Evolutionary conservation across 2,329 filamentous ascomycete genomes (phyloP), one percentile per base, ranked within the genome.

Genomic region (Acrodontium crateriforme): DNA sequence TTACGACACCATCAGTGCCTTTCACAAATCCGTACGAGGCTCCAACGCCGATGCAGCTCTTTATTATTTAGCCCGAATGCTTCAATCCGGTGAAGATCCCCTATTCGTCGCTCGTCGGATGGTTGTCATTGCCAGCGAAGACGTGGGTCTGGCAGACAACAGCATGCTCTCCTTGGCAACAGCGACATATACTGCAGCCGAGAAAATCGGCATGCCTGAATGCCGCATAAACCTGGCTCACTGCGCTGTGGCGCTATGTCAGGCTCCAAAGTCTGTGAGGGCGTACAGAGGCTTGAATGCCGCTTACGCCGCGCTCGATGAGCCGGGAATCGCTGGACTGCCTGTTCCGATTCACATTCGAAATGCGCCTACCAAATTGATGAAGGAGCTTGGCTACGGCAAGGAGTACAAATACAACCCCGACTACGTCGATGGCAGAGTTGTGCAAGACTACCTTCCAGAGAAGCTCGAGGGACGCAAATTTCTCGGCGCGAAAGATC

Each of bases 341-440:
- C 80, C 84, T 0, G 75, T 98, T 13, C 89, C 89, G 2, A 56
- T 89, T 20, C 89, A 95, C 52, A 56, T 98, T 33, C 65, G 89
- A 33, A 95, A 95, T 53, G 89, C 89, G 6, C 87, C 89, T 0
- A 95, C 89, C 2, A 69, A 76, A 40, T 52, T 95, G 39, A 92
- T 98, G 87, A 80, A 85, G 45, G 87, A 94, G 41, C 59, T 95
- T 40, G 87, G 83, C 0, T 92, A 84, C 47, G 85, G 85, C 1
- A 76, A 74, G 27, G 80, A 84, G 50, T 98, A 98, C 56, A 95
- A 95, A 55, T 95, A 98, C 49, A 92, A 92, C 41, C 89, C 89
- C 0, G 81, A 92, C 42, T 98, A 87, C 47, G 58, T 69, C 27
- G 73, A 85, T 35, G 89, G 89, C 0, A 71, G 61, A 41, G 87